Base-by-base conservation (phyloP, 768 basidiomycete species). In the Fomitopsis serialis region DNA sequence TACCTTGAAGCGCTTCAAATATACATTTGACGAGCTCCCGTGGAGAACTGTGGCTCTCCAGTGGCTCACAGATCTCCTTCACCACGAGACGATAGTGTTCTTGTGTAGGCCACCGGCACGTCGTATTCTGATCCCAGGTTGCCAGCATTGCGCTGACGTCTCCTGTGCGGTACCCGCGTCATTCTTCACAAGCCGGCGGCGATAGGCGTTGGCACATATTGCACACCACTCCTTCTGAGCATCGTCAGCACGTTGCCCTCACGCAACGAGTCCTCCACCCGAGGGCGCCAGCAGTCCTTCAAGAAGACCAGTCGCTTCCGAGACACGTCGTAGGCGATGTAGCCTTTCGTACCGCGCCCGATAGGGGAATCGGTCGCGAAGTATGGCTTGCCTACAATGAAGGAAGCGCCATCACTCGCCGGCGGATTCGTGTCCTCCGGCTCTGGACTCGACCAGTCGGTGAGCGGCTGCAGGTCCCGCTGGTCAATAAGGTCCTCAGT, bases 281-380 rank as follows among this genome's bases (percentile, higher is more conserved):
- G 50, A 1, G 36, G 36, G 7, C 55, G 40, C 58, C 58, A 59
- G 6, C 45, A 48, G 45, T 59, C 58, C 50, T 57, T 56, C 24
- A 59, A 22, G 36, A 54, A 59, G 23, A 49, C 53, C 19, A 59
- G 50, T 13, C 44, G 34, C 13, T 44, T 23, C 17, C 34, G 27
- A 21, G 3, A 3, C 34, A 54, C 22, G 40, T 59, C 53, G 45
- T 43, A 37, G 1, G 55, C 58, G 21, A 59, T 36, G 23, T 59
- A 57, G 19, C 58, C 52, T n/a, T 40, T 48, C 2, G 58, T 57
- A 2, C 45, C 51, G 5, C 54, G 50, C 1, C 57, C 57, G 7
- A 29, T 40, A 4, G 54, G 45, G 2, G 51, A 52, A 13, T 32
- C 12, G 21, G 50, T 52, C 5, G 27, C 22, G 23, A 52, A 53